These are phyloP conservation scores for Strigomonas oncopelti DNA, from an alignment of 208 protist species.

Conservation along the genomic window DNA sequence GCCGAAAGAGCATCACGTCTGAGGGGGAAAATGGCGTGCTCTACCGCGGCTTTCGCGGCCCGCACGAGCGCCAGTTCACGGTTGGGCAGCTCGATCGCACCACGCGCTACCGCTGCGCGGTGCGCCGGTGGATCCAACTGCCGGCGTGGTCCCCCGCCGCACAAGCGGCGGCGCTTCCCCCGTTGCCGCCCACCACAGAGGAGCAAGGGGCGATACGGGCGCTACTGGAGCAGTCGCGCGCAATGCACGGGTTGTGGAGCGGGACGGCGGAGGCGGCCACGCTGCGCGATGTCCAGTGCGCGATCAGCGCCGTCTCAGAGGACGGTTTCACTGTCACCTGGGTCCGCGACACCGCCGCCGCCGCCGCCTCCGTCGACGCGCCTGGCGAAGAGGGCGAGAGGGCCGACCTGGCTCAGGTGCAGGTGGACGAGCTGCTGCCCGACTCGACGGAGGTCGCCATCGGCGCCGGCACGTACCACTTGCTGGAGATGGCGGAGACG, in stretches of 20 bases:
- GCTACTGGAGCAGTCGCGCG: conserved; percentile 43
- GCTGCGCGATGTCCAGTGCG: conserved; percentile 77
- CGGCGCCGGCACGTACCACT: conserved; percentile 26
- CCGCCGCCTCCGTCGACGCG: neutral
- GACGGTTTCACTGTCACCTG: conserved; percentile 78
- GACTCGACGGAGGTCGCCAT: conserved; percentile 23
- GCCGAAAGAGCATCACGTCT: neutral
- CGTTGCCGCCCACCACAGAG: neutral
- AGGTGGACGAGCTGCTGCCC: conserved; percentile 30
- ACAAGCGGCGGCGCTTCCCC: no score
- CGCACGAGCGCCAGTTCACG: neutral
- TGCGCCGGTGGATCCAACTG: conserved; percentile 86
- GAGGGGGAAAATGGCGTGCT: neutral
- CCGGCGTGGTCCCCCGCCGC: conserved; percentile 36
- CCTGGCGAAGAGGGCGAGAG: neutral
- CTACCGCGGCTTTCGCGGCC: neutral
- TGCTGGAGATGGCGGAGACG: conserved; percentile 27
- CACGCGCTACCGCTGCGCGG: conserved; percentile 61
- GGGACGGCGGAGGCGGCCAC: conserved; percentile 65
- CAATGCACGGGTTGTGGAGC: conserved; percentile 74
- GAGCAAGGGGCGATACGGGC: conserved; percentile 34
- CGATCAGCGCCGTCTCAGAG: conserved; percentile 62
- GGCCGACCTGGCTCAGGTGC: conserved; percentile 9
- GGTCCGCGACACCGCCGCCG: conserved; percentile 65
- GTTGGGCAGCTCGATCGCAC: neutral